These are phyloP conservation scores for Senna tora DNA, from an alignment of 306 rosid genomes.

Conservation along the genomic window DNA sequence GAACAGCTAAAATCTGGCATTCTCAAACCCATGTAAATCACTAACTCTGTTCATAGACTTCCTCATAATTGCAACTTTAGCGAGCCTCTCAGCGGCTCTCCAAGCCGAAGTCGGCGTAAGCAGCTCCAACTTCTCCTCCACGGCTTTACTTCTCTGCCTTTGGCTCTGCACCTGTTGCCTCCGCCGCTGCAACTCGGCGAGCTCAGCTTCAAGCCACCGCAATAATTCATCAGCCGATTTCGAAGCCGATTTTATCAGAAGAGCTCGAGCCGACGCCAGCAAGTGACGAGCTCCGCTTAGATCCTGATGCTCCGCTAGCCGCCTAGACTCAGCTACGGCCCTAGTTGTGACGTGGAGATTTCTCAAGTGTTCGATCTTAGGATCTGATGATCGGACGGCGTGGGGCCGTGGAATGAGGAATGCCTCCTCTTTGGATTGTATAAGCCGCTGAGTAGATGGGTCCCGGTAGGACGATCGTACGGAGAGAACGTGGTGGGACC, in stretches of 20 bases:
- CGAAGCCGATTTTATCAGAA: conserved; percentile 52
- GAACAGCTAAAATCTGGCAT: conserved; percentile 84
- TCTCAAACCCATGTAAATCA: conserved; percentile 95
- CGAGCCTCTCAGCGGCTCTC: conserved; percentile 95
- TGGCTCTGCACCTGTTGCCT: conserved; percentile 44
- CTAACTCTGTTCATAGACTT: conserved; percentile 97
- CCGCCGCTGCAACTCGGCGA: conserved; percentile 59
- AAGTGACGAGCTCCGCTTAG: conserved; percentile 62
- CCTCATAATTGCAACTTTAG: conserved; percentile 91
- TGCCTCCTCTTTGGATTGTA: conserved; percentile 59
- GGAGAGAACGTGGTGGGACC: conserved; percentile 65
- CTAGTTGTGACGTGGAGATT: conserved; percentile 73
- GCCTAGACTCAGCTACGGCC: conserved; percentile 76
- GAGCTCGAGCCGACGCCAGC: conserved; percentile 75
- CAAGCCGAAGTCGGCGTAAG: conserved; percentile 96
- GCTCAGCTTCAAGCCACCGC: conserved; percentile 70
- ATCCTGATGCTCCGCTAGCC: conserved; percentile 56
- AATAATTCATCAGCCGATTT: conserved; percentile 58
- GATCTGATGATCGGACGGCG: conserved; percentile 55
- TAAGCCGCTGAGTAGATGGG: conserved; percentile 54
- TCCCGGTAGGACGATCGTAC: conserved; percentile 65
- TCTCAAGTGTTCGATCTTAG: conserved; percentile 58
- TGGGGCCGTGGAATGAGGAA: conserved; percentile 65
- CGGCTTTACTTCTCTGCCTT: conserved; percentile 34
- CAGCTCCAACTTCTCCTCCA: conserved; percentile 68